These are phyloP conservation scores for Polysphondylium violaceum DNA, from an alignment of 78 protist species.

Conservation along the genomic window DNA sequence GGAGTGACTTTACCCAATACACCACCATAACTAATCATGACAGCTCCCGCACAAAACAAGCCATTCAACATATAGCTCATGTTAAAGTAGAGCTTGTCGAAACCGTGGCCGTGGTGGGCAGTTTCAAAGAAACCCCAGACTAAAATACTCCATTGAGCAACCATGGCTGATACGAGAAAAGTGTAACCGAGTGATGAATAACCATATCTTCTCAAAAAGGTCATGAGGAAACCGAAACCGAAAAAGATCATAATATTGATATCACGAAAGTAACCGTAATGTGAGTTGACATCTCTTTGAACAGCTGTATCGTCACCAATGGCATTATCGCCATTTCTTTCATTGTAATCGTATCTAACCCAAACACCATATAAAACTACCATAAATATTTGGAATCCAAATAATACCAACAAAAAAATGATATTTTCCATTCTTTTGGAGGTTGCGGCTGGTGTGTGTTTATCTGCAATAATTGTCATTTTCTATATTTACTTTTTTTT, in stretches of 20 bases:
- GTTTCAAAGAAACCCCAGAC: constrained; percentile 78
- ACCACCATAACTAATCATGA: constrained; percentile 96
- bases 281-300: neutral
- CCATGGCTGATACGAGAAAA: constrained; percentile 84
- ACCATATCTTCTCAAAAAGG: constrained; percentile 83
- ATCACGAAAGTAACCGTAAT: constrained; percentile 87
- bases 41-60: constrained; percentile 92
- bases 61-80: constrained; percentile 67
- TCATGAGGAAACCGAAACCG: constrained; percentile 97
- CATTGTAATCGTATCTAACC: constrained; percentile 30
- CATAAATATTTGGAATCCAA: constrained; percentile 62
- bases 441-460: neutral
- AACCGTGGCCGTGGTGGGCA: constrained; percentile 7
- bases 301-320: constrained; percentile 5
- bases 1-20: constrained; percentile 92
- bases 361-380: constrained; percentile 44
- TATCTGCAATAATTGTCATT: neutral
- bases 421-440: constrained; percentile 23
- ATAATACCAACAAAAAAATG: constrained; percentile 1
- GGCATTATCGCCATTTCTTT: neutral
- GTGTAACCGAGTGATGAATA: constrained; percentile 87
- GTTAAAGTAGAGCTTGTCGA: constrained; percentile 1
- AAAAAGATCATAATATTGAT: constrained; percentile 95
- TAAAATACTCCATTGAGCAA: constrained; percentile 88
- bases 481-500: neutral